These are phyloP conservation scores for Trichomonas vaginalis DNA, from an alignment of 208 protist genomes.

Conservation along the genomic window DNA sequence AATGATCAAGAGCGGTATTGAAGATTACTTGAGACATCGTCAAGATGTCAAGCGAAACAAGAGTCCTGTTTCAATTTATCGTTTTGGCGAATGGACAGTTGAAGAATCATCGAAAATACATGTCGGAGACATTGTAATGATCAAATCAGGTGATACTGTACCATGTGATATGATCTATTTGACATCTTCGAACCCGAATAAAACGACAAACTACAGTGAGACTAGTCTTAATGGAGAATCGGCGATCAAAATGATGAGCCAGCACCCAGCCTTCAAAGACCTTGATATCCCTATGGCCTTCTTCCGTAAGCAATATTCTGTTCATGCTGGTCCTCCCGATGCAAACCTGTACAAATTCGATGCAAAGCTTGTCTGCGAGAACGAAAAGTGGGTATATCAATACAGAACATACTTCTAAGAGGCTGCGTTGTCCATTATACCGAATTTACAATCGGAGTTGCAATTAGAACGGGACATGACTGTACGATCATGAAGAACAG, in stretches of 20 bases:
- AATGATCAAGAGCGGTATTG: conserved; percentile 17
- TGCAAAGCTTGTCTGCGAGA: background rate
- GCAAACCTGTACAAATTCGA: conserved; percentile 2
- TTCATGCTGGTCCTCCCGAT: conserved; percentile 12
- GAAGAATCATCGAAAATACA: background rate
- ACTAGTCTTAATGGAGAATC: conserved; percentile 17
- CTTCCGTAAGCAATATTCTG: background rate
- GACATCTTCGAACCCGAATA: background rate
- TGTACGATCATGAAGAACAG: conserved; percentile 22
- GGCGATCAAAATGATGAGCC: background rate
- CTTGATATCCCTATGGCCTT: background rate
- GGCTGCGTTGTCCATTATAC: background rate
- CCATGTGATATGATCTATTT: conserved; percentile 18
- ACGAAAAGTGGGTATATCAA: background rate
- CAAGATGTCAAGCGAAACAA: background rate
- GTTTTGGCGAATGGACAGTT: background rate
- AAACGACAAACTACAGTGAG: background rate
- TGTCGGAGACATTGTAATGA: conserved; percentile 18
- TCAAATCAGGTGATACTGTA: conserved; percentile 3
- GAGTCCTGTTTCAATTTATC: background rate
- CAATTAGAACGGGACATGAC: background rate
- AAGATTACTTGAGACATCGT: background rate
- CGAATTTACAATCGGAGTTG: background rate
- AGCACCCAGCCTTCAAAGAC: background rate
- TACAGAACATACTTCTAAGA: background rate